Base-by-base conservation (phyloP, 768 basidiomycete species). In the Lentinula guzmanii region DNA sequence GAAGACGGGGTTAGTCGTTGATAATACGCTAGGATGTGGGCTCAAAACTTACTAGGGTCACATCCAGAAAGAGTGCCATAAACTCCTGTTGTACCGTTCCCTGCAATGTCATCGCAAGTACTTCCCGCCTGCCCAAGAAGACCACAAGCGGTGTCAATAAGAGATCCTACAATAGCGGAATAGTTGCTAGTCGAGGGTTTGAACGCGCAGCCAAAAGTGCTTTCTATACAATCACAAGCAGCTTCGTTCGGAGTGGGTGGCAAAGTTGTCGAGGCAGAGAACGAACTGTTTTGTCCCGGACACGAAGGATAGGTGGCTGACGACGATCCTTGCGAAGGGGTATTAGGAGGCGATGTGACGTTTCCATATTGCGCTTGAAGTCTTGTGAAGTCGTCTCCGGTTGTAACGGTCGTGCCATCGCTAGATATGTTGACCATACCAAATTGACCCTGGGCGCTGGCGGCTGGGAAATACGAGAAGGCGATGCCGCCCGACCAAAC, bases 401-500 rank as follows among this genome's bases (percentile, higher is more conserved):
- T 79, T 7, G 84, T 86, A 54, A 93, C 90, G 4, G 88, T 86
- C 51, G 67, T 79, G 61, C 90, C 87, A 56, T 56, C 55, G 24
- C 39, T 43, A 2, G 77, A 86, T 62, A 96, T 82, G 31, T 81
- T 91, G 63, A 92, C 89, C 80, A 96, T 90, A 28, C 95, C 95
- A 65, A 91, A 97, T 66, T 88, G 76, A 54, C 91, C 91, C 57
- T 80, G 76, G 7, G 79, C 83, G 65, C 87, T 87, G n/a, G 69
- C 52, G 18, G 91, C 91, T 1, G 91, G 89, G 83, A 96, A 95
- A 73, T 95, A 96, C 53, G 87, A 88, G 73, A 93, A 93, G 3
- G 94, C 93, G 58, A 96, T 66, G 57, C 91, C 94, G 63, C 95
- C 95, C 35, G 91, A 93, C 86, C 90, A 96, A 54, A 89, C 86